Percentiles rank a stretch among this genome's conserved stretches.
These are phyloP conservation scores for Inga leiocalycina DNA, from an alignment of 306 rosid species.

Conservation along the genomic window DNA sequence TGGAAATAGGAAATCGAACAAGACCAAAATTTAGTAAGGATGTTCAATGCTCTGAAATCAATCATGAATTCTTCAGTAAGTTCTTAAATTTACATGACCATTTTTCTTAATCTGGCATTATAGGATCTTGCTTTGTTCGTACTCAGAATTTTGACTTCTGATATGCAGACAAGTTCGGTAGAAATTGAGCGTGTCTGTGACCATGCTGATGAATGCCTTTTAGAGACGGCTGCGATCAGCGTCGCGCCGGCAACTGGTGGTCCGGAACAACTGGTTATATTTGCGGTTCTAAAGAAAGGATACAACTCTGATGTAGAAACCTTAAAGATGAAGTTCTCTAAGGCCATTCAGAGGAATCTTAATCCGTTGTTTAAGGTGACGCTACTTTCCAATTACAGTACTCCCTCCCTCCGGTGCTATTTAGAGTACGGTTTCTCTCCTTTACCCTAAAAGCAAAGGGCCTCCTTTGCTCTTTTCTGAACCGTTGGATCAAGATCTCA, in stretches of 20 bases:
- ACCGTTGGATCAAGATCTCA: too few species aligned
- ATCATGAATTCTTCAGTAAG: background rate
- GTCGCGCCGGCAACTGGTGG: constrained; percentile 63
- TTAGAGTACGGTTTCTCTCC: too few species aligned
- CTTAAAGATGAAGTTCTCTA: constrained; percentile 58
- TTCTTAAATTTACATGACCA: background rate
- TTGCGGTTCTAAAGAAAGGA: constrained; percentile 65
- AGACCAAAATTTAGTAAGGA: background rate
- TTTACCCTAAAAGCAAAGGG: too few species aligned
- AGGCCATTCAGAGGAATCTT: constrained; percentile 73
- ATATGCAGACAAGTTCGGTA: constrained; percentile 63
- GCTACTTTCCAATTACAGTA: background rate
- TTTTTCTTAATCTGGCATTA: constrained; percentile 22
- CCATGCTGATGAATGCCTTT: constrained; percentile 60
- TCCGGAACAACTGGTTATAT: constrained; percentile 71
- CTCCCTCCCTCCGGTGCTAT: too few species aligned
- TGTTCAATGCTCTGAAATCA: background rate
- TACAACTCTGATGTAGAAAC: constrained; percentile 46
- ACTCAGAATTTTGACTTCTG: constrained; percentile 30
- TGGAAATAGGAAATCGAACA: too few species aligned
- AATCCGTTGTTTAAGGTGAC: constrained; percentile 84
- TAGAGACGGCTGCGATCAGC: constrained; percentile 77
- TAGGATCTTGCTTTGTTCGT: constrained; percentile 13
- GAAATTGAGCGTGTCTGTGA: constrained; percentile 83
- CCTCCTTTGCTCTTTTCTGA: too few species aligned